Percentiles rank a stretch among this genome's conserved stretches.
Conservation (phyloP, 75 land plant species). For the Cryptomeria japonica region DNA sequence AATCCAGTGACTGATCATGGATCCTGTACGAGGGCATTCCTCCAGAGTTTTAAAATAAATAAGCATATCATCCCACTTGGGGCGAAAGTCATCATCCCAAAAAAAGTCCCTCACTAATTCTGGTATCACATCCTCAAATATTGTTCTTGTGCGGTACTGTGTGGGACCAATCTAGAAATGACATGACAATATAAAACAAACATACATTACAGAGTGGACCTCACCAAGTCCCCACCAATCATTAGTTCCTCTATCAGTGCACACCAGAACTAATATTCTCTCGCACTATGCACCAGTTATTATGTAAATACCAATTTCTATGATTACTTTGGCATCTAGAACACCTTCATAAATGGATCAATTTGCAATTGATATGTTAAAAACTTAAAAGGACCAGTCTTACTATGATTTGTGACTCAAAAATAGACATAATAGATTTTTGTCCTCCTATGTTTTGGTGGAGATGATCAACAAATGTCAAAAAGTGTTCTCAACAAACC, state of each 20-base stretch:
- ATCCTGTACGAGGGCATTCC: conserved; percentile 43
- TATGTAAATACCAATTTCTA: neutral
- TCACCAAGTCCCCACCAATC: neutral
- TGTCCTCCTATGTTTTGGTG: neutral
- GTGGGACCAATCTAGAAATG: conserved; percentile 47
- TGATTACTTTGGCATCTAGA: neutral
- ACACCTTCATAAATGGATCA: neutral
- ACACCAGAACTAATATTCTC: neutral
- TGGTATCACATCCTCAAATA: conserved; percentile 65
- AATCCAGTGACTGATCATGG: conserved; percentile 57
- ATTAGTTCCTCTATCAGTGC: neutral
- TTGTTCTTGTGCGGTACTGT: conserved; percentile 55
- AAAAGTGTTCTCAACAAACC: neutral
- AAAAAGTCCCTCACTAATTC: conserved; percentile 64
- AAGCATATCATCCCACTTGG: conserved; percentile 69
- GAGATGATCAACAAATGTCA: neutral
- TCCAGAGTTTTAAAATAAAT: conserved; percentile 37
- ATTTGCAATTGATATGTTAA: neutral
- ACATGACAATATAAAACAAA: neutral
- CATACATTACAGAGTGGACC: neutral
- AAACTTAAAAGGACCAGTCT: neutral
- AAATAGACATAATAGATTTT: neutral
- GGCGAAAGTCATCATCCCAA: conserved; percentile 75
- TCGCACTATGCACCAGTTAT: neutral
- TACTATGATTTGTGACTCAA: neutral